These are phyloP conservation scores for Suillus tomentosus DNA, from an alignment of 768 basidiomycete genomes.

Conservation along the genomic window DNA sequence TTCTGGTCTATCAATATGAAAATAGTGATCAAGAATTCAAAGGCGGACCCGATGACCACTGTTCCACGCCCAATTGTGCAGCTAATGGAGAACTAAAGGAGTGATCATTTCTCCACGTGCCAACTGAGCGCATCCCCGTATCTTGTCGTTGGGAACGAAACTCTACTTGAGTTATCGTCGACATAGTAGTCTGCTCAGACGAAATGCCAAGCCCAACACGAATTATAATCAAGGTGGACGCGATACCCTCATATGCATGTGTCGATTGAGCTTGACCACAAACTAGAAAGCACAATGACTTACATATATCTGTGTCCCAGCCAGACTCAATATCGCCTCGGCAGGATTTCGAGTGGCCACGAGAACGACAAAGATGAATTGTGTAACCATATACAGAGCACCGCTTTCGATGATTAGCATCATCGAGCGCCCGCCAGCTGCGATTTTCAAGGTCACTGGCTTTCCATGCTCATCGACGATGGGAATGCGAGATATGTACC, in stretches of 20 bases:
- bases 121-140: background rate
- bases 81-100: background rate
- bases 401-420: slow-evolving; percentile 34
- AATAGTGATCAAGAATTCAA: background rate
- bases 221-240: slow-evolving; percentile 23
- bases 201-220: slow-evolving; percentile 20
- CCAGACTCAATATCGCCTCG: slow-evolving; percentile 26
- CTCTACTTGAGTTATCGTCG: background rate
- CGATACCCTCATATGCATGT: slow-evolving; percentile 15
- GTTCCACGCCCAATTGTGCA: background rate
- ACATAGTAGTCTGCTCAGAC: slow-evolving; percentile 9
- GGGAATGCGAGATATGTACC: slow-evolving; percentile 20
- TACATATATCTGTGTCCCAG: slow-evolving; percentile 35
- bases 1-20: too few species aligned
- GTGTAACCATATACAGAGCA: slow-evolving; percentile 31
- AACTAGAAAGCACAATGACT: slow-evolving; percentile 7
- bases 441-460: slow-evolving; percentile 6
- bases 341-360: slow-evolving; percentile 32
- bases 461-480: slow-evolving; percentile 6
- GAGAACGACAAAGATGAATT: slow-evolving; percentile 33
- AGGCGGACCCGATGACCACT: background rate
- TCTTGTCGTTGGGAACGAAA: background rate
- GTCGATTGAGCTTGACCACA: background rate
- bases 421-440: slow-evolving; percentile 18
- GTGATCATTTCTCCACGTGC: background rate